Conservation (phyloP, 2,329 filamentous ascomycete species). For the Trichoderma sp. region DNA sequence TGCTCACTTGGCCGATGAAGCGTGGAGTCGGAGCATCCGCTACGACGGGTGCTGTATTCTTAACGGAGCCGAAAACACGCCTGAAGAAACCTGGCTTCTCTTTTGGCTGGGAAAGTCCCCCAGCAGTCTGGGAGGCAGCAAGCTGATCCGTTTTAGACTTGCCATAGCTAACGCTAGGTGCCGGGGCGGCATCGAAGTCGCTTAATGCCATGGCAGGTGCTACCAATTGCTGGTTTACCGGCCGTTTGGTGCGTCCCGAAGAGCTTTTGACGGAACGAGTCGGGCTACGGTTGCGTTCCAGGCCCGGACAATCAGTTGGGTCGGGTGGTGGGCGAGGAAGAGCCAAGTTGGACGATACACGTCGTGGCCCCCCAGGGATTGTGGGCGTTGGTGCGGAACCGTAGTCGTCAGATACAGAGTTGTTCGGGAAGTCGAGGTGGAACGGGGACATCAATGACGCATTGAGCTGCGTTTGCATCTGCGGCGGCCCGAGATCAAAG, state of each 20-base stretch:
- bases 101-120: slow-evolving; percentile 50
- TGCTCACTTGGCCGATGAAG: slow-evolving; percentile 36
- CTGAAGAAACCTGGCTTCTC: slow-evolving; percentile 87
- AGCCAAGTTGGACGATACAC: slow-evolving; percentile 36
- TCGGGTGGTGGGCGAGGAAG: slow-evolving; percentile 38
- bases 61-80: slow-evolving; percentile 80
- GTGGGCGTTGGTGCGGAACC: slow-evolving; percentile 85
- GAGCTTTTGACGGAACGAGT: slow-evolving; percentile 53
- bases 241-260: slow-evolving; percentile 33
- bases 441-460: slow-evolving; percentile 35
- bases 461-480: slow-evolving; percentile 28
- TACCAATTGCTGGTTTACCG: slow-evolving; percentile 27
- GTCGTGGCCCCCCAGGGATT: slow-evolving; percentile 74
- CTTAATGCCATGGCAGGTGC: slow-evolving; percentile 31
- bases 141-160: slow-evolving; percentile 51
- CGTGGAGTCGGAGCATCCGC: slow-evolving; percentile 33
- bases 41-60: slow-evolving; percentile 35
- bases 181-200: slow-evolving; percentile 54
- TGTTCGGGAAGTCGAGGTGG: slow-evolving; percentile 49
- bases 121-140: slow-evolving; percentile 38
- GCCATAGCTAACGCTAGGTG: slow-evolving; percentile 57
- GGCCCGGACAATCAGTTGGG: slow-evolving; percentile 37
- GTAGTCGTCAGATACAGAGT: slow-evolving; percentile 52
- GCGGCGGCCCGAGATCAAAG: slow-evolving; percentile 59
- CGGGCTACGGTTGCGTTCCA: slow-evolving; percentile 56